Evolutionary conservation across 2,329 filamentous ascomycete genomes (phyloP).

Genomic region (Chaetomiaceae sp.): DNA sequence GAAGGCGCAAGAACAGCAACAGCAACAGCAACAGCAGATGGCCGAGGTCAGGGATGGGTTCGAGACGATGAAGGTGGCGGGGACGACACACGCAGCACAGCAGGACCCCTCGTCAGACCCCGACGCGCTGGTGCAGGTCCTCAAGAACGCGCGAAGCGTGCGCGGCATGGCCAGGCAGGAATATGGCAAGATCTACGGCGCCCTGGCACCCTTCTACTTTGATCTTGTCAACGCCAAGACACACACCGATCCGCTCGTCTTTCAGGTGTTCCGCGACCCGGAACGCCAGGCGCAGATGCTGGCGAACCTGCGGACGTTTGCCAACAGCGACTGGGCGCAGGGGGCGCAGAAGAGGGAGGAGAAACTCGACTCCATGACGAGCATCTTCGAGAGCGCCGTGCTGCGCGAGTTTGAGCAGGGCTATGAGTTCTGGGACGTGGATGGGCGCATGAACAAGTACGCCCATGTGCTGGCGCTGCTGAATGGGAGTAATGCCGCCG

Average conservation of each 20-base stretch:
- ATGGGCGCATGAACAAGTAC: constrained; percentile 84
- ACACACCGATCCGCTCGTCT: constrained; percentile 77
- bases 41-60: constrained; percentile 60
- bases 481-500: constrained; percentile 72
- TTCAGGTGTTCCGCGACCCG: constrained; percentile 80
- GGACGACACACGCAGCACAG: constrained; percentile 16
- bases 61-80: constrained; percentile 64
- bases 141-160: constrained; percentile 70
- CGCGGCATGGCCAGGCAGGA: constrained; percentile 82
- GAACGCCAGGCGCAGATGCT: constrained; percentile 89
- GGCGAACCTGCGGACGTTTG: constrained; percentile 72
- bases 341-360: constrained; percentile 69
- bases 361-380: constrained; percentile 68
- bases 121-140: constrained; percentile 61
- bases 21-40: constrained; percentile 17
- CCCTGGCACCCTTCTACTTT: constrained; percentile 81
- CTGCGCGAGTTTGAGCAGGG: constrained; percentile 89
- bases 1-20: constrained; percentile 10
- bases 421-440: constrained; percentile 82
- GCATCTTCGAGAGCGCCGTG: constrained; percentile 85
- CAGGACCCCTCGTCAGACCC: constrained; percentile 52
- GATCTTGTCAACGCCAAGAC: constrained; percentile 69
- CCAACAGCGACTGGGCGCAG: constrained; percentile 72
- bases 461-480: constrained; percentile 78
- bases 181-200: constrained; percentile 86